Evolutionary conservation across 2,329 filamentous ascomycete species (phyloP).

Genomic region (Aureobasidium sp.): DNA sequence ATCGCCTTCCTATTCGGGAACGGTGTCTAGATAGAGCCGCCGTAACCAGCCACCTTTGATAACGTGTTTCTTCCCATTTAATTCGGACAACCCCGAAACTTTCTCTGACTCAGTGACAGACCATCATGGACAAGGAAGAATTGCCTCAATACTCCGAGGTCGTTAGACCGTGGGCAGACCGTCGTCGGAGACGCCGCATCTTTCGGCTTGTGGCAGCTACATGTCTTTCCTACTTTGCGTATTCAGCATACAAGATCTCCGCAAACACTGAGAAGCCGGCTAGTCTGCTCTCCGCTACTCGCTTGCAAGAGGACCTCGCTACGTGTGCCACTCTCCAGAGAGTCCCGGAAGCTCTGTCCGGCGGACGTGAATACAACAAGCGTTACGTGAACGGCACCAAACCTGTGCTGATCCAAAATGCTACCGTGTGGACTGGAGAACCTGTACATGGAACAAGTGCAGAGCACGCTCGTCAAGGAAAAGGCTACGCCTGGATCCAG

Average conservation of each 20-base stretch:
- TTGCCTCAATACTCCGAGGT: slow-evolving; percentile 10
- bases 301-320: slow-evolving; percentile 45
- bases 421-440: slow-evolving; percentile 58
- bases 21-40: background rate
- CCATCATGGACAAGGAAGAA: slow-evolving; percentile 11
- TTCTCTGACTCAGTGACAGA: background rate
- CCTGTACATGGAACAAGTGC: slow-evolving; percentile 43
- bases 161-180: slow-evolving; percentile 2
- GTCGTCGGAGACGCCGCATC: slow-evolving; percentile 9
- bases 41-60: background rate
- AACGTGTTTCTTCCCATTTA: background rate
- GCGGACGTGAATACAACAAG: slow-evolving; percentile 49
- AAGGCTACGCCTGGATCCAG: slow-evolving; percentile 50
- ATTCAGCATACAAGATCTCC: slow-evolving; percentile 10
- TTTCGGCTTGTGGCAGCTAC: slow-evolving; percentile 5
- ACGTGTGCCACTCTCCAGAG: slow-evolving; percentile 48
- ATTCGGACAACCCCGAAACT: background rate
- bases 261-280: slow-evolving; percentile 9
- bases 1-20: slow-evolving; percentile 5
- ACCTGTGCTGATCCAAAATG: slow-evolving; percentile 56
- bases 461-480: slow-evolving; percentile 48
- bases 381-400: slow-evolving; percentile 50
- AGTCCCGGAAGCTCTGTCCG: slow-evolving; percentile 48
- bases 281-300: slow-evolving; percentile 40
- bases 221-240: slow-evolving; percentile 8